Base-by-base conservation (phyloP, 192 early-diverging fungal species). In the Mortierella claussenii region DNA sequence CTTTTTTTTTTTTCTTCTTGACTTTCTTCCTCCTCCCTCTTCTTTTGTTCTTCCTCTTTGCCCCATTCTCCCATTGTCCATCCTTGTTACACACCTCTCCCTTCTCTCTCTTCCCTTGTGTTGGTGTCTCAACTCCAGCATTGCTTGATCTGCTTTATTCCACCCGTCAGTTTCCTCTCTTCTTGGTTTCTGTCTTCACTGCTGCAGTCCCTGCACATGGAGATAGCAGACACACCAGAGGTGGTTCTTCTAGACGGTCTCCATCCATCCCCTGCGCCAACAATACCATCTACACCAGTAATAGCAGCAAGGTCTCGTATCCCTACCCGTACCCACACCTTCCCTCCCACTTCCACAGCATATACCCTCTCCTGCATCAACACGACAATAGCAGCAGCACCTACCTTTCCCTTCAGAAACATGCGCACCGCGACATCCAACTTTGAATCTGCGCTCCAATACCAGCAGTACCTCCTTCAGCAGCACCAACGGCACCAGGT, bases 201-300 rank as follows among this genome's bases (percentile, higher is more conserved):
- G n/a, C 45, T 13, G 30, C 48, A 36, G 8, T 9, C 30, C n/a
- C 46, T 24, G 27, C 32, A 12, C 15, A 69, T 69, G 70, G 70
- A 60, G 63, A 63, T 54, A 57, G 70, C 26, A 37, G 62, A 66
- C 62, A 51, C 53, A 58, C 55, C 47, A 47, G 57, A 60, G 40
- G 48, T 75, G 49, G 55, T 65, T 57, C 47, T 71, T 26, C 48
- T 69, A 17, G 58, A 69, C 52, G 42, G 36, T 71, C 69, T 71
- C 53, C 56, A 50, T 31, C 50, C 70, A 55, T 45, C 59, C 37
- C 7, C 44, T 17, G 48, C 33, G 33, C 20, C 53, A 40, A 13
- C 37, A 7, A 40, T 13, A 40, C 8, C 37, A 40, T 7, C 37
- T 40, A 40, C 37, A 40, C 8, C 37, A 40, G 13, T 13, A 10